Percentiles rank a stretch among this genome's conserved stretches.
Conservation (phyloP, 352 stramenopile genomes). For the Phytophthora vignae region DNA sequence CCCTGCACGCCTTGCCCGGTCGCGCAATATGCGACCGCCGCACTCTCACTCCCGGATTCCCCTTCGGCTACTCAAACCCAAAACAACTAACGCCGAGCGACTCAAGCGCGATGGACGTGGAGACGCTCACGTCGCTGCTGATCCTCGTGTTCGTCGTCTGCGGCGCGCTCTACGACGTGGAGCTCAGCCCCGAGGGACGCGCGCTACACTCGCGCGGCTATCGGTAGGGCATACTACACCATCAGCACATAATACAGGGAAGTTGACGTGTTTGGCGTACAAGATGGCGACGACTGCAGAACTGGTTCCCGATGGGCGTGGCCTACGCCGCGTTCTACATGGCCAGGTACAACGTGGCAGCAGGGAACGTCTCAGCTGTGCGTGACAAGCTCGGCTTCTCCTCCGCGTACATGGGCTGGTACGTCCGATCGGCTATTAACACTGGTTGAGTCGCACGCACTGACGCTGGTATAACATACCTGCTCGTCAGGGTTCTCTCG, state of each 20-base stretch:
- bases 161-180: slow-evolving; percentile 64
- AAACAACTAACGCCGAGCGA: neutral
- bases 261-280: slow-evolving; percentile 6
- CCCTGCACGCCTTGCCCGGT: neutral
- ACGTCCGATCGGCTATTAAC: slow-evolving; percentile 6
- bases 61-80: neutral
- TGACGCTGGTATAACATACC: neutral
- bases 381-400: slow-evolving; percentile 66
- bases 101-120: slow-evolving; percentile 40
- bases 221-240: slow-evolving; percentile 35
- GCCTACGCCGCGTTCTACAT: slow-evolving; percentile 85
- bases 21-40: neutral
- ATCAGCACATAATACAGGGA: no score
- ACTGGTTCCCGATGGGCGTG: slow-evolving; percentile 82
- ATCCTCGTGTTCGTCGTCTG: slow-evolving; percentile 63
- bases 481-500: slow-evolving; percentile 59
- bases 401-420: slow-evolving; percentile 80
- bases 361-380: slow-evolving; percentile 69
- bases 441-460: neutral
- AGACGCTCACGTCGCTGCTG: slow-evolving; percentile 51
- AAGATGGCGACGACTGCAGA: slow-evolving; percentile 72
- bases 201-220: slow-evolving; percentile 65
- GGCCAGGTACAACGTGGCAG: slow-evolving; percentile 79
- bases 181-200: slow-evolving; percentile 62
- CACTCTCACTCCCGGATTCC: slow-evolving; percentile 7